A percentile compares a stretch with the other conserved stretches of the same genome.
These are phyloP conservation scores for Penicillium corylophilum DNA, from an alignment of 2,329 filamentous ascomycete genomes.

Conservation along the genomic window DNA sequence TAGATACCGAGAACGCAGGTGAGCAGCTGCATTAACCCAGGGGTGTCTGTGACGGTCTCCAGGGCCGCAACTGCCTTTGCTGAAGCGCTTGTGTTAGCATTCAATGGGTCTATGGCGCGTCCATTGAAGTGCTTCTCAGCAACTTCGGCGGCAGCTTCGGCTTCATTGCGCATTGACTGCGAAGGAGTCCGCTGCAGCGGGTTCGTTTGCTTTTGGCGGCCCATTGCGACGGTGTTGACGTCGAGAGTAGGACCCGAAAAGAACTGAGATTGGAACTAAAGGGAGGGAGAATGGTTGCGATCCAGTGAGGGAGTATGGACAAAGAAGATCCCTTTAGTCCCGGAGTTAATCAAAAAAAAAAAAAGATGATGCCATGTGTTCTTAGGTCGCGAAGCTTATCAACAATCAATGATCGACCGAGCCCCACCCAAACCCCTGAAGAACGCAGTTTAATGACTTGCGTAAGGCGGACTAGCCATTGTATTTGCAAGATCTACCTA, in stretches of 20 bases:
- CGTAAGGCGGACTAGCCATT: not conserved
- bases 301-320: not conserved
- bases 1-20: constrained; percentile 95
- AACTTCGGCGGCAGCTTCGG: constrained; percentile 29
- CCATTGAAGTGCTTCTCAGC: constrained; percentile 33
- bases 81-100: constrained; percentile 21
- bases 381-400: constrained; percentile 26
- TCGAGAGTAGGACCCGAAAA: not conserved
- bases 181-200: constrained; percentile 65
- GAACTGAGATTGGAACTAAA: not conserved
- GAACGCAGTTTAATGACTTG: not conserved
- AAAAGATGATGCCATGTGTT: constrained; percentile 40
- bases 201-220: constrained; percentile 66
- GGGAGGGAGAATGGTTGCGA: not conserved
- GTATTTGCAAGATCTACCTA: not conserved
- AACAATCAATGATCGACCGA: constrained; percentile 18
- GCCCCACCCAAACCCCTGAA: constrained; percentile 19
- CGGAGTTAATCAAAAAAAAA: constrained; percentile 9
- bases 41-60: constrained; percentile 36
- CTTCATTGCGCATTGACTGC: constrained; percentile 55
- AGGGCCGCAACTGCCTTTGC: constrained; percentile 21
- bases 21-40: constrained; percentile 71
- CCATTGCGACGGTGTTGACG: constrained; percentile 53
- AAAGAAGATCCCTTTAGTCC: not conserved
- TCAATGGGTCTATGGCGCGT: constrained; percentile 14